These are phyloP conservation scores for Leccinum subrobustum DNA, from an alignment of 1,284 basidiomycete species.

Conservation along the genomic window DNA sequence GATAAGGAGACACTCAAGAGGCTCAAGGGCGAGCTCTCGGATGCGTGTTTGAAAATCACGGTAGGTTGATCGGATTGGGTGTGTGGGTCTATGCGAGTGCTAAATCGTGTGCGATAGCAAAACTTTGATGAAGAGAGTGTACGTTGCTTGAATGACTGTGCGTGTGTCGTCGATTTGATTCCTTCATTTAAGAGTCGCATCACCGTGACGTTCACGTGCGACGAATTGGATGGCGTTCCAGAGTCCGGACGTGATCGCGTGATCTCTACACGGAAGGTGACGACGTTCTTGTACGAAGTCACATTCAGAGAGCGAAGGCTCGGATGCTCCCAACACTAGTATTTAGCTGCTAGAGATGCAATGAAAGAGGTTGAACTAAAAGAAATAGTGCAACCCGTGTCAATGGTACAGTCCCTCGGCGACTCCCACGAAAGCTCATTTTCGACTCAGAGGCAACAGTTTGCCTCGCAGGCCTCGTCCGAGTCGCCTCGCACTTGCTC, in stretches of 20 bases:
- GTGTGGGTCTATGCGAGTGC: background rate
- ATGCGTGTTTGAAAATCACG: constrained; percentile 70
- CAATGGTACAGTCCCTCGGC: too few species aligned
- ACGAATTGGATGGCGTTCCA: constrained; percentile 70
- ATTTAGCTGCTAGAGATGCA: too few species aligned
- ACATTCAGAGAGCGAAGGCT: too few species aligned
- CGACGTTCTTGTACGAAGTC: too few species aligned
- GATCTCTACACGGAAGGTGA: too few species aligned
- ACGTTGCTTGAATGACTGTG: constrained; percentile 10
- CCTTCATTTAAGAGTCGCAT: background rate
- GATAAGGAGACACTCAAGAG: constrained; percentile 51
- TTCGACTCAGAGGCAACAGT: too few species aligned
- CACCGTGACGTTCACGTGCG: constrained; percentile 48
- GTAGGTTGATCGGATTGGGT: constrained; percentile 40
- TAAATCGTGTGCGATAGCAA: constrained; percentile 47
- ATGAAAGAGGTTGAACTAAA: too few species aligned
- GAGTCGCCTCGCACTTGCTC: too few species aligned
- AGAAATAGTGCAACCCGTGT: too few species aligned
- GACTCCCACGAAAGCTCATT: too few species aligned
- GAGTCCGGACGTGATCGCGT: constrained; percentile 48
- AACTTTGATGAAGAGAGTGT: constrained; percentile 72
- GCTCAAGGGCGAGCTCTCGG: constrained; percentile 69
- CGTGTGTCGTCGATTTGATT: background rate
- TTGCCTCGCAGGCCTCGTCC: too few species aligned
- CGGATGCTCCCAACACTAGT: too few species aligned